Evolutionary conservation across 2,329 filamentous ascomycete genomes (phyloP).

Genomic region (Hypoxylon sp.): DNA sequence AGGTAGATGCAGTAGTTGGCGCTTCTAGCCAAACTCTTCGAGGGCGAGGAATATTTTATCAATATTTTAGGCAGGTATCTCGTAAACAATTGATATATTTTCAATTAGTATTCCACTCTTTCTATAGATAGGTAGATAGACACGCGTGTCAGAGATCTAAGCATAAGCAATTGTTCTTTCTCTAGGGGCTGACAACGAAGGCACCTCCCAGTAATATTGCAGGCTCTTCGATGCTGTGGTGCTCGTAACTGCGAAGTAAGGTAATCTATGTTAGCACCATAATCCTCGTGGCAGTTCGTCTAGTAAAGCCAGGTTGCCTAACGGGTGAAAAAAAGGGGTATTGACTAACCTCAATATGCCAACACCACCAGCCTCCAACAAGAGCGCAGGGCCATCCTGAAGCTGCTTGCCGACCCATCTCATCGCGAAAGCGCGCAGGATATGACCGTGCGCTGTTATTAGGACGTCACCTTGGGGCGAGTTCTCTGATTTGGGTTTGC

Average conservation of each 20-base stretch:
- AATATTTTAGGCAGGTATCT: too few species aligned
- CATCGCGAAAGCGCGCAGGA: constrained; percentile 86
- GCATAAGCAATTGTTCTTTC: too few species aligned
- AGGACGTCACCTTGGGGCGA: constrained; percentile 70
- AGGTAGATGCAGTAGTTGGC: too few species aligned
- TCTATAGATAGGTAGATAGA: too few species aligned
- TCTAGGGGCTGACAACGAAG: constrained; percentile 59
- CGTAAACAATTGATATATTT: too few species aligned
- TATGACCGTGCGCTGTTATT: constrained; percentile 90
- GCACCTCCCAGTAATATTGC: constrained; percentile 80
- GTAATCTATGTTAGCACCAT: constrained; percentile 14
- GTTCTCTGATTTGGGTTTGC: constrained; percentile 53
- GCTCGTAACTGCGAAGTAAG: constrained; percentile 74
- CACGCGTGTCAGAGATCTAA: too few species aligned
- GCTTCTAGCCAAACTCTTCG: too few species aligned
- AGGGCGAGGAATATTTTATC: too few species aligned
- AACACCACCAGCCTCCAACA: constrained; percentile 89
- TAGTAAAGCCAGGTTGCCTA: too few species aligned
- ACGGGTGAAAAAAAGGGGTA: background rate
- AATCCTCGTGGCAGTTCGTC: background rate
- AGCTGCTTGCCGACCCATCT: constrained; percentile 81
- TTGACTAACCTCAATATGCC: constrained; percentile 75
- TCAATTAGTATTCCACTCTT: too few species aligned
- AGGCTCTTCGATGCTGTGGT: constrained; percentile 79
- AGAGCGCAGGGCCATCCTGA: constrained; percentile 77